Evolutionary conservation across 179 eudicot species (phyloP), one percentile per base, ranked within the genome.

Genomic region (Monotropa hypopitys): DNA sequence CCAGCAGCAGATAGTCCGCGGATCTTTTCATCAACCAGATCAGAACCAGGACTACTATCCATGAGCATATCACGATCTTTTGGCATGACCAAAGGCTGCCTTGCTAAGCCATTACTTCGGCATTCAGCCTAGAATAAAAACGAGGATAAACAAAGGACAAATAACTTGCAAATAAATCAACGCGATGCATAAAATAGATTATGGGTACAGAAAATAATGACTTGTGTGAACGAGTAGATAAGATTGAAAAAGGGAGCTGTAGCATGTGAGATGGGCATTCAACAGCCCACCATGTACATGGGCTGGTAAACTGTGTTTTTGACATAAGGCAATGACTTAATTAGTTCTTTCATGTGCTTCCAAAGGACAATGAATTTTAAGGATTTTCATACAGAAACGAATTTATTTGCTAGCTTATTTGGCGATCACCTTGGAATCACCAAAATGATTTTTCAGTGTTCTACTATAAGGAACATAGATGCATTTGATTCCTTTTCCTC

Each of bases 1-100:
- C 92, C 96, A 53, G 91, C 98, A 76, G 89, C 91, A 68, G 97
- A 90, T 78, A 94, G 79, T 75, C 89, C 81, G 59, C 94, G 89
- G 77, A 87, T 83, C 80, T 88, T 94, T 75, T 89, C 97, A 78
- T 91, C 97, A 71, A 82, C 88, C 42, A 84, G 59, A 76, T 90
- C 96, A 72, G 90, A 80, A 80, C 84, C 80, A 62, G 83, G 88
- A 76, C 81, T 84, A 61, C 81, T 84, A 75, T 87, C 91, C 80
- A 86, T 92, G 3, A 80, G 76, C 71, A 80, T 67, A 75, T 94
- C 96, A 80, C 89, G 88, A 81, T 94, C 97, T 82, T 88, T 92
- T 73, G 88, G 80, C 77, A 88, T 50, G 43, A 70, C 79, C 78
- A 83, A n/a, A 83, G 92, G 84, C 85, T 92, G 97, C 88, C 96